These are phyloP conservation scores for Boletus reticuloceps DNA, from an alignment of 768 basidiomycete genomes.

Conservation along the genomic window DNA sequence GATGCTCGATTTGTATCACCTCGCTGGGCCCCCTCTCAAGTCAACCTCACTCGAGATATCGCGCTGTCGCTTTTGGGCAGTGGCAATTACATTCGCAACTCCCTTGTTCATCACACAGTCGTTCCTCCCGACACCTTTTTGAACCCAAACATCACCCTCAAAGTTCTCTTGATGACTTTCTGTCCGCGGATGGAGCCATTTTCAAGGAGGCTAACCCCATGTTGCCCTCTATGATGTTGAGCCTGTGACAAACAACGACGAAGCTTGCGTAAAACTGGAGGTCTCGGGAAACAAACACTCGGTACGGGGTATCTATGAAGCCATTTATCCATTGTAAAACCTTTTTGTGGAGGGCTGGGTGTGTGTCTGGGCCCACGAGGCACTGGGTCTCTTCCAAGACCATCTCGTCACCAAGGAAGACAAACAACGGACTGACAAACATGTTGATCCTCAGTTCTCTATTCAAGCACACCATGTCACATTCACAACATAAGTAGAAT, in stretches of 20 bases:
- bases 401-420: too few relatives aligned
- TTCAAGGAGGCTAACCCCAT: slow-evolving; percentile 12
- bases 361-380: too few relatives aligned
- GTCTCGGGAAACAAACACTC: slow-evolving; percentile 28
- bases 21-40: slow-evolving; percentile 29
- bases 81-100: slow-evolving; percentile 23
- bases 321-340: too few relatives aligned
- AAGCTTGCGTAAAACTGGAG: slow-evolving; percentile 20
- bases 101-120: slow-evolving; percentile 3
- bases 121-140: background rate
- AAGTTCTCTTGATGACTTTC: slow-evolving; percentile 17
- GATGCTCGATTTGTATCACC: slow-evolving; percentile 16
- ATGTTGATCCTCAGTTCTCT: too few relatives aligned
- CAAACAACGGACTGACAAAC: too few relatives aligned
- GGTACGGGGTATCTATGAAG: too few relatives aligned
- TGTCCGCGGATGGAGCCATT: slow-evolving; percentile 7
- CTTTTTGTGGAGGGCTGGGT: too few relatives aligned
- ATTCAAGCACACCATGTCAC: too few relatives aligned
- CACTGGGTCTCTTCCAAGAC: too few relatives aligned
- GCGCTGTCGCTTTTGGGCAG: slow-evolving; percentile 32
- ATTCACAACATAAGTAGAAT: too few relatives aligned
- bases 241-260: slow-evolving; percentile 1
- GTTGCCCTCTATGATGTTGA: slow-evolving; percentile 36
- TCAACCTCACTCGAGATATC: slow-evolving; percentile 31
- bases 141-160: background rate